Evolutionary conservation across 2,329 filamentous ascomycete species (phyloP).

Genomic region (Fusarium sp.): DNA sequence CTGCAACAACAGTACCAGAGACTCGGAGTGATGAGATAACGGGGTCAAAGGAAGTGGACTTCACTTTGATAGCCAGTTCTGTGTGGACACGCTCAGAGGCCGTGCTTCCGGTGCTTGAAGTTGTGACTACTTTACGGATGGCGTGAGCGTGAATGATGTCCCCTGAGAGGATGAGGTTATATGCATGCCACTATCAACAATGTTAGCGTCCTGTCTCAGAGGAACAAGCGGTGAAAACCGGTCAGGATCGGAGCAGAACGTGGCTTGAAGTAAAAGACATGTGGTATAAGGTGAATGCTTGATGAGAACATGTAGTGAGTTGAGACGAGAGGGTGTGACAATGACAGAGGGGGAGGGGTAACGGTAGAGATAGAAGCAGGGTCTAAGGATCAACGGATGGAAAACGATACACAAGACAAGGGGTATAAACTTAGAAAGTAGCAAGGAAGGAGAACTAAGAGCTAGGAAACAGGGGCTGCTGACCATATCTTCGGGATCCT

Average conservation of each 20-base stretch:
- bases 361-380: constrained; percentile 30
- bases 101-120: constrained; percentile 63
- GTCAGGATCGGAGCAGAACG: constrained; percentile 17
- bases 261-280: constrained; percentile 19
- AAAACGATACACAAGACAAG: constrained; percentile 20
- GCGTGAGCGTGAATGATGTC: constrained; percentile 69
- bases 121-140: constrained; percentile 66
- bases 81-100: constrained; percentile 68
- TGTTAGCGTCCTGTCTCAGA: constrained; percentile 34
- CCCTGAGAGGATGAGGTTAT: constrained; percentile 69
- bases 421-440: constrained; percentile 21
- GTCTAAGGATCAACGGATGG: constrained; percentile 16
- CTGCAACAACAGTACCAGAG: constrained; percentile 65
- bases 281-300: constrained; percentile 16
- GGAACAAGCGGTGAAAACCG: constrained; percentile 26
- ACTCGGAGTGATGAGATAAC: constrained; percentile 67
- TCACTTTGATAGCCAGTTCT: constrained; percentile 69
- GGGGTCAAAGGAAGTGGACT: constrained; percentile 70
- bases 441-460: constrained; percentile 21
- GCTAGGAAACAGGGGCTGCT: constrained; percentile 31
- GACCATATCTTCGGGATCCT: constrained; percentile 64
- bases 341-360: constrained; percentile 40
- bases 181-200: constrained; percentile 66
- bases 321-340: constrained; percentile 34
- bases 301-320: constrained; percentile 12